A percentile compares a stretch with the other conserved stretches of the same genome.
Evolutionary conservation across 2,329 filamentous ascomycete genomes (phyloP).

Genomic region (Sclerotinia sclerotiorum): DNA sequence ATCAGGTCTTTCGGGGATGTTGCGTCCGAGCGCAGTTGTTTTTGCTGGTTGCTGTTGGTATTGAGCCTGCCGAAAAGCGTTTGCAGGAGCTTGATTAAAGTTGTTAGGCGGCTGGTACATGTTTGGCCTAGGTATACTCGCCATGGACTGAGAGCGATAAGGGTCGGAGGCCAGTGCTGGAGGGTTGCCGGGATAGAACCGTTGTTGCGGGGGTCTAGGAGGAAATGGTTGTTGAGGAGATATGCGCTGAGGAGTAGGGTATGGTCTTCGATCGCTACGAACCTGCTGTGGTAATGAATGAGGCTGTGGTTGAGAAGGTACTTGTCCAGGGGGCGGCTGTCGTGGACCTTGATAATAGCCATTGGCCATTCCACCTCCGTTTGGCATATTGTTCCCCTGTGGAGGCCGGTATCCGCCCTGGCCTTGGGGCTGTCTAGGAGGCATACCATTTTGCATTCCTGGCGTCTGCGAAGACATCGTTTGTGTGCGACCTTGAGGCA

Average conservation of each 20-base stretch:
- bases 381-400: slow-evolving; percentile 24
- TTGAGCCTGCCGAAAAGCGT: slow-evolving; percentile 74
- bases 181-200: slow-evolving; percentile 58
- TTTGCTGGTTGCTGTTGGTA: slow-evolving; percentile 67
- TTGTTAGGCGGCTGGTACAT: slow-evolving; percentile 65
- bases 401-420: slow-evolving; percentile 40
- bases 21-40: slow-evolving; percentile 86
- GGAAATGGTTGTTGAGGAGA: slow-evolving; percentile 46
- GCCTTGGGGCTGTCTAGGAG: slow-evolving; percentile 47
- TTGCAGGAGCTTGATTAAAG: slow-evolving; percentile 67
- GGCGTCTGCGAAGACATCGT: slow-evolving; percentile 59
- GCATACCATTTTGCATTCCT: slow-evolving; percentile 49
- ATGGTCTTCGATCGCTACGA: slow-evolving; percentile 65
- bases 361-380: slow-evolving; percentile 43
- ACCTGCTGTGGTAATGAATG: slow-evolving; percentile 61
- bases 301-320: slow-evolving; percentile 50
- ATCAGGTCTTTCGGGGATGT: slow-evolving; percentile 88
- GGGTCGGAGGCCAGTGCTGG: slow-evolving; percentile 80
- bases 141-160: slow-evolving; percentile 92
- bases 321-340: slow-evolving; percentile 36
- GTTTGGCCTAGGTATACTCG: slow-evolving; percentile 69
- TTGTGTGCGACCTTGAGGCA: slow-evolving; percentile 68
- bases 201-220: slow-evolving; percentile 52
- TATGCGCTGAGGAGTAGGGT: slow-evolving; percentile 56
- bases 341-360: slow-evolving; percentile 53